phyloP scores from a whole-genome alignment of 768 basidiomycete genomes.

The Lactarius tabidus region DNA sequence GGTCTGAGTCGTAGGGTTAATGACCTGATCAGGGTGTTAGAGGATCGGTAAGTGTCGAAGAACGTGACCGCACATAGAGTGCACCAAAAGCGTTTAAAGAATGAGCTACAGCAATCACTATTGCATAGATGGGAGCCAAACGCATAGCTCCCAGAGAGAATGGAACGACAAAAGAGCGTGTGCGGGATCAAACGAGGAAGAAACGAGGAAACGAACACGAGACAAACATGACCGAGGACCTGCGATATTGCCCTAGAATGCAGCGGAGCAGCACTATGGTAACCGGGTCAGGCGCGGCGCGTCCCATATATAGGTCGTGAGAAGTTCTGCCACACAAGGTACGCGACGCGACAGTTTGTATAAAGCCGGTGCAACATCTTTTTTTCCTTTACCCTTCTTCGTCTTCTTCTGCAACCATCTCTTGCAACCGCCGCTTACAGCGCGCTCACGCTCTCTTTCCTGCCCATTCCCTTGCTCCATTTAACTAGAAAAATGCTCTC shows the following conservation, averaged over 20 bases:
- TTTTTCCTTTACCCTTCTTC: not conserved
- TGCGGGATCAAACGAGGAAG: not conserved
- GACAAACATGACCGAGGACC: not conserved
- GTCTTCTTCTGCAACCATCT: not conserved
- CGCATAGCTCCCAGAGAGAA: conserved; percentile 2
- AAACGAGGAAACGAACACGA: not conserved
- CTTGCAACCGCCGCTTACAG: conserved; percentile 5
- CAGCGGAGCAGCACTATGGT: conserved; percentile 1
- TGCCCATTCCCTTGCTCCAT: conserved; percentile 16
- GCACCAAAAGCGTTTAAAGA: conserved; percentile 3
- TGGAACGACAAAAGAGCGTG: not conserved
- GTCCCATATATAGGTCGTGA: not conserved
- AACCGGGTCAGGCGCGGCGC: not conserved
- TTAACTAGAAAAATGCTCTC: conserved; percentile 22
- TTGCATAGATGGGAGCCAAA: not conserved
- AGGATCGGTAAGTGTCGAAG: not conserved
- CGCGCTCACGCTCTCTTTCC: conserved; percentile 20
- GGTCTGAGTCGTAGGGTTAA: conserved; percentile 1
- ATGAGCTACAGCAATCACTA: conserved; percentile 1
- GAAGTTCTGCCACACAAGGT: not conserved
- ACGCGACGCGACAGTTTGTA: not conserved
- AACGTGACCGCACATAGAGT: conserved; percentile 13
- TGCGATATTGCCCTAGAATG: not conserved
- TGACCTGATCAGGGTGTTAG: conserved; percentile 8
- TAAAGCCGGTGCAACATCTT: not conserved